Evolutionary conservation across 345 rosid species (phyloP).

Genomic region (Citrus cavaleriei): DNA sequence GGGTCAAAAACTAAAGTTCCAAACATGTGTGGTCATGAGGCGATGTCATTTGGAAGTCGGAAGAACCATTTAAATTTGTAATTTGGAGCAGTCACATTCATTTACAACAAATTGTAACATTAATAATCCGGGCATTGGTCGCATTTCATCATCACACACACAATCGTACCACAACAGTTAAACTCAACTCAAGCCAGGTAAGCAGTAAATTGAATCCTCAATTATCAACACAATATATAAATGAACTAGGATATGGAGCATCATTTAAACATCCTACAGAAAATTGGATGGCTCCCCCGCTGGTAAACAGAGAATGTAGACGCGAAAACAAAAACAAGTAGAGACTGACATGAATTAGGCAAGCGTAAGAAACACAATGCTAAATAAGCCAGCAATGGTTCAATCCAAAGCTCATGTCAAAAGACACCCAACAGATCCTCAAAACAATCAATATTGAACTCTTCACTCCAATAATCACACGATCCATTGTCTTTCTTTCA

Average conservation of each 20-base stretch:
- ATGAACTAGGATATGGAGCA: background rate
- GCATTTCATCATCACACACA: too few relatives aligned
- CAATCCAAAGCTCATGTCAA: conserved; percentile 12
- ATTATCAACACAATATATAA: background rate
- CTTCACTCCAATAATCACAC: conserved; percentile 3
- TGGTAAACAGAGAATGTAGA: background rate
- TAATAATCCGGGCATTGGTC: too few relatives aligned
- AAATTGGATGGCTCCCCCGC: conserved; percentile 8
- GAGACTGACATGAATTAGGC: background rate
- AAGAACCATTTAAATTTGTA: too few relatives aligned
- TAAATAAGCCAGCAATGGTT: background rate
- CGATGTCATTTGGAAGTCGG: too few relatives aligned
- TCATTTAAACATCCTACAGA: conserved; percentile 8
- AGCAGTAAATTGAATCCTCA: background rate
- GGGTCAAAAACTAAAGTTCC: too few relatives aligned
- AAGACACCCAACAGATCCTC: conserved; percentile 1
- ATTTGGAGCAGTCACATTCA: too few relatives aligned
- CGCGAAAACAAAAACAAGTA: background rate
- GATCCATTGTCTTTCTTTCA: conserved; percentile 1
- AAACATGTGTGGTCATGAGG: too few relatives aligned
- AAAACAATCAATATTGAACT: conserved; percentile 2
- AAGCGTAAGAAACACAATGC: background rate
- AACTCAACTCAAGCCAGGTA: background rate
- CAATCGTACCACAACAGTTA: too few relatives aligned
- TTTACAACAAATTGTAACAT: too few relatives aligned